Evolutionary conservation across 768 basidiomycete species (phyloP), one percentile per base, ranked within the genome.

Genomic region (Tylopilus rubrobrunneus): DNA sequence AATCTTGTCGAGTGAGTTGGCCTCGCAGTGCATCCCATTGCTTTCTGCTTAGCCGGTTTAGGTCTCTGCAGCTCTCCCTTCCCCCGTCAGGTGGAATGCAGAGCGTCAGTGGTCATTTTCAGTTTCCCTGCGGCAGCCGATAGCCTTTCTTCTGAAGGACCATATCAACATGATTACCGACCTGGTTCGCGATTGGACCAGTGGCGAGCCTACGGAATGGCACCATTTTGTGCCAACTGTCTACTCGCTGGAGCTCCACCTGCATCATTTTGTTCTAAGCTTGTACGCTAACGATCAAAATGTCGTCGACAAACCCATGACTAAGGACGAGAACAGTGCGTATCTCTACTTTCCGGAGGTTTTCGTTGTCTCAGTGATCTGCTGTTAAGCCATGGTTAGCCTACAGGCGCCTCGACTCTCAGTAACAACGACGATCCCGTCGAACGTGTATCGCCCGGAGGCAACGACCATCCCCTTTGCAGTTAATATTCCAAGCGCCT

Each of bases 161-260:
- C 96, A 98, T 64, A 83, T 94, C 71, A 95, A 92, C 62, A 90
- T 98, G 80, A 82, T 98, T 63, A 85, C 85, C 4, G 96, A 98
- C 68, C 78, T 98, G n/a, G 85, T 85, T 33, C 89, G 85, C 59
- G 96, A 98, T 65, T 98, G 95, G 93, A 78, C 77, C 23, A 82
- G 87, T 11, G 93, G 92, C 4, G 87, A 90, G 25, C 84, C 86
- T 0, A 83, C 79, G 33, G 87, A 92, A 65, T 89, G 86, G 66
- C 75, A 86, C 56, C 85, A 84, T 44, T 98, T 94, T 68, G 77
- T 93, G 21, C 95, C 96, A 0, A 92, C 81, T 68, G 65, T 84
- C 7, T 98, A 98, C 70, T 68, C 69, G 15, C 70, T 95, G 58
- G 76, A 86, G 46, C 58, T 97, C 45, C 78, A 84, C 52, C 69